A percentile compares a stretch with the other conserved stretches of the same genome.
Conservation (phyloP, 331 rosid species). For the Pyrus hybrid region DNA sequence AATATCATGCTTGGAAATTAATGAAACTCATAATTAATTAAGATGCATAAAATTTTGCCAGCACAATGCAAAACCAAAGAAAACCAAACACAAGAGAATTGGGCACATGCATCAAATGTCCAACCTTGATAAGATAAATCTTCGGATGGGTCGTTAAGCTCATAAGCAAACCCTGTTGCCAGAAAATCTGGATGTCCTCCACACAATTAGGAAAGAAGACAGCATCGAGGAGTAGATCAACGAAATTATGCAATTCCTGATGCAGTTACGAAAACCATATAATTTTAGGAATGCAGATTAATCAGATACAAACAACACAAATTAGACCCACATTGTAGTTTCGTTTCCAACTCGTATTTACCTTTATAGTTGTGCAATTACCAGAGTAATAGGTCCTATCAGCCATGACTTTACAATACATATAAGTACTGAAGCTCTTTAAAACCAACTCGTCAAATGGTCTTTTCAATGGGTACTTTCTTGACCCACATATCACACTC, state of each 20-base stretch:
- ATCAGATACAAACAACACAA: not conserved
- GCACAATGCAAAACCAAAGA: not conserved
- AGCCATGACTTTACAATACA: slow-evolving; percentile 69
- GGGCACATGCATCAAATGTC: not conserved
- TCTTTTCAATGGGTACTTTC: slow-evolving; percentile 85
- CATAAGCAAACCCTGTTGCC: slow-evolving; percentile 99
- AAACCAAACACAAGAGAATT: not conserved
- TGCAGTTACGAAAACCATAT: no score
- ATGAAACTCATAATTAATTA: not conserved
- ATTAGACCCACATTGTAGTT: not conserved
- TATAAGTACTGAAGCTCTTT: slow-evolving; percentile 82
- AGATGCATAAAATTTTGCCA: not conserved
- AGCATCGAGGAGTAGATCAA: slow-evolving; percentile 89
- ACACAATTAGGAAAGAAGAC: slow-evolving; percentile 93
- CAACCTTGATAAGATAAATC: slow-evolving; percentile 81
- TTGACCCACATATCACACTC: slow-evolving; percentile 88
- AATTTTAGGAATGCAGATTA: no score
- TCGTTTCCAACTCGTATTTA: not conserved
- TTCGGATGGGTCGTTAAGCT: slow-evolving; percentile 81
- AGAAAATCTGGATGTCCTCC: slow-evolving; percentile 77
- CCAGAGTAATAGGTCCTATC: slow-evolving; percentile 93
- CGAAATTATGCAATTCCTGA: slow-evolving; percentile 88
- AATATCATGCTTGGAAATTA: not conserved
- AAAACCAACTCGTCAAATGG: slow-evolving; percentile 76
- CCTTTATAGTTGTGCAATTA: slow-evolving; percentile 93